Base-by-base conservation (phyloP, 768 basidiomycete species). In the Leccinum subtestaceum region DNA sequence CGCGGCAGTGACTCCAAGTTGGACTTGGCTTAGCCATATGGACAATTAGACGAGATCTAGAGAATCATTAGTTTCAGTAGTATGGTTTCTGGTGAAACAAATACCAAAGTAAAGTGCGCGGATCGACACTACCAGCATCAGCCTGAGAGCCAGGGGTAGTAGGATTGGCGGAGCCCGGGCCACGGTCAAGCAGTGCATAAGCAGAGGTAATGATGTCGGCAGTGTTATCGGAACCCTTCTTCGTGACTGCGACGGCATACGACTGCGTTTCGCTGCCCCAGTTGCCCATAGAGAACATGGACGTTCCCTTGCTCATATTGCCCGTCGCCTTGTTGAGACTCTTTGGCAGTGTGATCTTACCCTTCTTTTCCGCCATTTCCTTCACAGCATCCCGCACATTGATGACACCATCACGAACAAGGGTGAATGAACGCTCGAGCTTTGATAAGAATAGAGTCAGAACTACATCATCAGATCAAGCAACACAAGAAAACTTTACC, bases 231-330 rank as follows among this genome's bases (percentile, higher is more conserved):
- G 50, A 5, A n/a, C 45, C 51, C 29, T 57, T 57, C 40, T 34
- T 57, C 2, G 11, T 43, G 45, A 58, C 23, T 11, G 50, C 5
- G 21, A 25, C n/a, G 17, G 48, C 12, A 45, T 60, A 60, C 17
- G 51, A 47, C 3, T 48, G 25, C 0, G 8, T 57, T 52, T 60
- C 12, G 5, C 32, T 27, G 11, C 51, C 45, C 59, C 56, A 60
- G 34, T 60, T 57, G 12, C 2, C 21, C 32, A 58, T 31, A 32
- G 59, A 60, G 13, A 60, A 60, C 51, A 60, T 57, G 0, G 27
- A 53, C 0, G 25, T 25, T 25, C 25, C 25, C 25, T 25, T 25
- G 25, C 25, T 25, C 25, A 25, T 25, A 25, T 25, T 25, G 25
- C 25, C 25, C 3, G 2, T 25, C 4, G 4, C 25, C 25, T 25